These are phyloP conservation scores for Hanseniaspora pseudoguilliermondii DNA, from an alignment of 805 yeast species.

Conservation along the genomic window DNA sequence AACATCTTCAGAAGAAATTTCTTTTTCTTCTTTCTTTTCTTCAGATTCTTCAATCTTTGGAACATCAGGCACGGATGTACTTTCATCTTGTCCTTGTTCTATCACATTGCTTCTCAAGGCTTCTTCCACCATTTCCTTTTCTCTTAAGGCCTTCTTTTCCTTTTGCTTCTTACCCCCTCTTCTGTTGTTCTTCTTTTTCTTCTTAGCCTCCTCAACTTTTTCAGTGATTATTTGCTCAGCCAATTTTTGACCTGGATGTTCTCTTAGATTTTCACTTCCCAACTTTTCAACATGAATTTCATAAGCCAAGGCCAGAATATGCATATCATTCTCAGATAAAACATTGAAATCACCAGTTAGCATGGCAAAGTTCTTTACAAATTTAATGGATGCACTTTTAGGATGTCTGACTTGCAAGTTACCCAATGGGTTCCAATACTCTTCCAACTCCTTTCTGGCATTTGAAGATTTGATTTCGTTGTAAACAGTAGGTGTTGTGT, in stretches of 20 bases:
- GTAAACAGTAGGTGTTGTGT: slow-evolving; percentile 84
- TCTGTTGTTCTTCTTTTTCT: slow-evolving; percentile 36
- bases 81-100: slow-evolving; percentile 11
- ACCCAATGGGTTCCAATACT: slow-evolving; percentile 56
- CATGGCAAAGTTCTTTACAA: slow-evolving; percentile 63
- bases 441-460: slow-evolving; percentile 59
- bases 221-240: slow-evolving; percentile 18
- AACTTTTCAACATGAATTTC: slow-evolving; percentile 67
- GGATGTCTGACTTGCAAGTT: slow-evolving; percentile 66
- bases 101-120: slow-evolving; percentile 13
- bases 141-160: slow-evolving; percentile 39
- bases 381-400: slow-evolving; percentile 43
- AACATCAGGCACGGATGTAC: background rate
- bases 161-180: slow-evolving; percentile 58
- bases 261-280: slow-evolving; percentile 58
- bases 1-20: slow-evolving; percentile 12
- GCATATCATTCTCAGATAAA: slow-evolving; percentile 80
- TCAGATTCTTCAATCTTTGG: slow-evolving; percentile 18
- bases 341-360: slow-evolving; percentile 87
- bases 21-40: slow-evolving; percentile 24
- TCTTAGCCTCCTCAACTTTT: slow-evolving; percentile 15
- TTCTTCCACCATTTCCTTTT: slow-evolving; percentile 16
- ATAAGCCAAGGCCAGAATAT: slow-evolving; percentile 79
- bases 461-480: slow-evolving; percentile 77
- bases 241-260: slow-evolving; percentile 51